A percentile compares a stretch with the other conserved stretches of the same genome.
phyloP scores from a whole-genome alignment of 2,329 filamentous ascomycete species.

The Fusarium hostae region DNA sequence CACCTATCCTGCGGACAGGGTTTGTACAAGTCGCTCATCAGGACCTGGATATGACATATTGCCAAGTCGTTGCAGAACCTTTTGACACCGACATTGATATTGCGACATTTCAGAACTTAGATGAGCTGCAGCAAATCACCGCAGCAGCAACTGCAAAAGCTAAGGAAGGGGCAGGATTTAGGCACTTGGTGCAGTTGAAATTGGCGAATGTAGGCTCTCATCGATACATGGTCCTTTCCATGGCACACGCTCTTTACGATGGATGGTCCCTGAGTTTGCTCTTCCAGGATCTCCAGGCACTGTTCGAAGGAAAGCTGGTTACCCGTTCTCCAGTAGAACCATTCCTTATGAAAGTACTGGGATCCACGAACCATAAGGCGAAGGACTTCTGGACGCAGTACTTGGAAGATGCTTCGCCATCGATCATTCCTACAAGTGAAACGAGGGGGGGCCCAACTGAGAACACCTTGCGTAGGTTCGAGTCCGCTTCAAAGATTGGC shows the following conservation, averaged over 20 bases:
- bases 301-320: conserved; percentile 63
- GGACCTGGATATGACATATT: conserved; percentile 61
- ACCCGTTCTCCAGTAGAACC: conserved; percentile 60
- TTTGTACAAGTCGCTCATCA: conserved; percentile 76
- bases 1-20: conserved; percentile 79
- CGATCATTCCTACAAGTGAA: conserved; percentile 43
- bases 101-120: conserved; percentile 41
- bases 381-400: conserved; percentile 77
- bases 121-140: conserved; percentile 52
- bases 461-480: conserved; percentile 17
- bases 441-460: background rate
- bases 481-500: conserved; percentile 11
- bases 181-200: conserved; percentile 61
- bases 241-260: conserved; percentile 90
- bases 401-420: conserved; percentile 63
- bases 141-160: conserved; percentile 53
- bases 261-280: conserved; percentile 83
- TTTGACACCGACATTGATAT: conserved; percentile 35
- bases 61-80: conserved; percentile 58
- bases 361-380: conserved; percentile 34
- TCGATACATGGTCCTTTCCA: conserved; percentile 70
- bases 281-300: conserved; percentile 74
- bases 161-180: conserved; percentile 47
- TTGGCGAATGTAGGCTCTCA: conserved; percentile 50
- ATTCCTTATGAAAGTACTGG: conserved; percentile 56